Base-by-base conservation (phyloP, 2,329 filamentous ascomycete genomes). In the Aspergillus fumigatus region DNA sequence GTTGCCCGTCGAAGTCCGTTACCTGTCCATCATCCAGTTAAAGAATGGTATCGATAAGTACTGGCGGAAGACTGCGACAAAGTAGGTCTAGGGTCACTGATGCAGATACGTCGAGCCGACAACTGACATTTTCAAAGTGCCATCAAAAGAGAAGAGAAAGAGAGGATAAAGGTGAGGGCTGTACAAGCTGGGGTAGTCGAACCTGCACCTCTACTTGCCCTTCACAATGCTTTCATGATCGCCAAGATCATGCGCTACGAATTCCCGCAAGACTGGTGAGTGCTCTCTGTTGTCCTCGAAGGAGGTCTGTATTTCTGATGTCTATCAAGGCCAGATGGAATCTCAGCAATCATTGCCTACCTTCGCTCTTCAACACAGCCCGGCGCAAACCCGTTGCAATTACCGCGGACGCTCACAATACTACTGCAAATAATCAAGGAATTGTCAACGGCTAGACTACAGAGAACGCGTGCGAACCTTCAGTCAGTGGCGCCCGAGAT, bases 11-110 rank as follows among this genome's bases (percentile, higher is more conserved):
- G 87, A 95, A 67, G 84, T 93, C 53, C 89, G 94, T 59, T 92
- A 96, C 68, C 86, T 97, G 10, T 89, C 93, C 54, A 85, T 97
- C 56, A 96, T 97, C 64, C 90, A 96, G 70, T 82, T 99, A 53
- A 97, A 97, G 73, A 97, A 97, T 73, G 94, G 92, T 54, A 92
- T 97, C 73, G 93, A 97, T 71, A 92, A 88, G 70, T 91, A 92
- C 74, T 99, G 94, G 94, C 84, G 94, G 69, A 90, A 82, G 70
- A 89, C 89, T 35, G 85, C 90, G 51, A 83, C 88, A 55, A 85
- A 87, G 70, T 83, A 84, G 27, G 73, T 43, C 48, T 32, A 11
- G 35, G 19, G 43, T 23, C 43, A 19, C 48, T 25, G 21, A 27
- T 14, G 11, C 3, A 14, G 2, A 55, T 47, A 21, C 21, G 48